phyloP scores from a whole-genome alignment of 768 basidiomycete species.

The Pisolithus tinctorius region DNA sequence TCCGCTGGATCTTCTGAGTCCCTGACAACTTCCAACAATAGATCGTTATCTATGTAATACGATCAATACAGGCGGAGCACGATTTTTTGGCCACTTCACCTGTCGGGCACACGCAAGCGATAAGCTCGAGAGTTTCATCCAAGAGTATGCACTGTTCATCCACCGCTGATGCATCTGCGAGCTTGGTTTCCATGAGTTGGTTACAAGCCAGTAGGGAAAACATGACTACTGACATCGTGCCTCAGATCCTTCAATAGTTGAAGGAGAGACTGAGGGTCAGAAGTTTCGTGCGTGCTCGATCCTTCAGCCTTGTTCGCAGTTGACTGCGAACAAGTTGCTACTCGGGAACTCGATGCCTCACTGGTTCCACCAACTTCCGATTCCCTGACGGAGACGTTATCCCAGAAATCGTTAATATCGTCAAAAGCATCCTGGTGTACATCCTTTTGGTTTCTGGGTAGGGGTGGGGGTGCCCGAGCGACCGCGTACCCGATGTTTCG shows the following conservation, averaged over 20 bases:
- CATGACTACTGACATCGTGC: constrained; percentile 8
- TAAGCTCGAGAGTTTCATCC: constrained; percentile 19
- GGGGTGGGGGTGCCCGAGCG: constrained; percentile 1
- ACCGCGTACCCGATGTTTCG: constrained; percentile 13
- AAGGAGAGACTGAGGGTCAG: constrained; percentile 7
- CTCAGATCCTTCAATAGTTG: constrained; percentile 15
- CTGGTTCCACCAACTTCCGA: constrained; percentile 1
- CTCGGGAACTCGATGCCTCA: constrained; percentile 5
- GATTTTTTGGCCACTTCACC: constrained; percentile 4
- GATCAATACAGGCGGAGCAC: background rate
- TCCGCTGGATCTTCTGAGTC: constrained; percentile 12
- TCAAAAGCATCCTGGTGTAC: constrained; percentile 18
- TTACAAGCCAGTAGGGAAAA: background rate
- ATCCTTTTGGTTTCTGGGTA: background rate
- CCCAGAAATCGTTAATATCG: constrained; percentile 21
- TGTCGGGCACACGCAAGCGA: constrained; percentile 15
- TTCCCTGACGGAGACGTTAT: constrained; percentile 11
- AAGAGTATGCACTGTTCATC: constrained; percentile 11
- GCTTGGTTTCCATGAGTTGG: constrained; percentile 6
- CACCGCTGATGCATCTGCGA: constrained; percentile 7
- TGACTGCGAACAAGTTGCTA: constrained; percentile 8
- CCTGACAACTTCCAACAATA: constrained; percentile 8
- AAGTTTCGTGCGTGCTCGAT: background rate
- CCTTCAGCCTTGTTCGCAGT: background rate
- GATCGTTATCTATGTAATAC: constrained; percentile 7